These are phyloP conservation scores for Talaromyces albobiverticillius DNA, from an alignment of 2,329 filamentous ascomycete species.

Conservation along the genomic window DNA sequence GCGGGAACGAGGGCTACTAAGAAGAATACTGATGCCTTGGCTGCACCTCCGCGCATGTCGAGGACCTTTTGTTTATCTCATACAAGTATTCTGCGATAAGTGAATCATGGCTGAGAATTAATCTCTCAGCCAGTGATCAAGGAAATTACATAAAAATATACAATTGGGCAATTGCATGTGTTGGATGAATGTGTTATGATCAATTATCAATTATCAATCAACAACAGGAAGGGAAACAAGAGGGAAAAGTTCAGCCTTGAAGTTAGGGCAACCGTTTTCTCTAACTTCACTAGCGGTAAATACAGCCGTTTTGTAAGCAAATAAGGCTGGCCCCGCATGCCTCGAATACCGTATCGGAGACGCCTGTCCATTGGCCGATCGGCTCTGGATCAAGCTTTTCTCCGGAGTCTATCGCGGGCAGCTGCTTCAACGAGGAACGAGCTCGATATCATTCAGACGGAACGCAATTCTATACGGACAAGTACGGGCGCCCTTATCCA, in stretches of 20 bases:
- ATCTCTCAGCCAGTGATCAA: constrained; percentile 1
- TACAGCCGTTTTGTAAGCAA: neutral
- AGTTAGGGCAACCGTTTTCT: neutral
- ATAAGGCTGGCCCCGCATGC: neutral
- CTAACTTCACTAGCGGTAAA: neutral
- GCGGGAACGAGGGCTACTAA: constrained; percentile 8
- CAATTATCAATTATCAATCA: neutral
- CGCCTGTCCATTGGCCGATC: neutral
- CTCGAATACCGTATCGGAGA: neutral
- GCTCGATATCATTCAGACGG: no score
- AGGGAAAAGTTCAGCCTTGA: neutral
- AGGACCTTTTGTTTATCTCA: constrained; percentile 3
- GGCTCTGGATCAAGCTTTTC: constrained; percentile 2
- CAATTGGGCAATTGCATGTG: neutral
- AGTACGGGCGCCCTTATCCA: no score
- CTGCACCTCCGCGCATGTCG: constrained; percentile 17
- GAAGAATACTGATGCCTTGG: constrained; percentile 17
- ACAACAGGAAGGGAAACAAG: neutral
- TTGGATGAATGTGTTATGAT: neutral
- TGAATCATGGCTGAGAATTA: constrained; percentile 10
- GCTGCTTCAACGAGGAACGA: neutral
- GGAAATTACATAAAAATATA: neutral
- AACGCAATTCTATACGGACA: no score
- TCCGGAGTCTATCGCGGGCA: neutral
- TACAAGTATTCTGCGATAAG: constrained; percentile 6